Evolutionary conservation across 1,139 yeast genomes (phyloP).

Genomic region (Pichia sp.): DNA sequence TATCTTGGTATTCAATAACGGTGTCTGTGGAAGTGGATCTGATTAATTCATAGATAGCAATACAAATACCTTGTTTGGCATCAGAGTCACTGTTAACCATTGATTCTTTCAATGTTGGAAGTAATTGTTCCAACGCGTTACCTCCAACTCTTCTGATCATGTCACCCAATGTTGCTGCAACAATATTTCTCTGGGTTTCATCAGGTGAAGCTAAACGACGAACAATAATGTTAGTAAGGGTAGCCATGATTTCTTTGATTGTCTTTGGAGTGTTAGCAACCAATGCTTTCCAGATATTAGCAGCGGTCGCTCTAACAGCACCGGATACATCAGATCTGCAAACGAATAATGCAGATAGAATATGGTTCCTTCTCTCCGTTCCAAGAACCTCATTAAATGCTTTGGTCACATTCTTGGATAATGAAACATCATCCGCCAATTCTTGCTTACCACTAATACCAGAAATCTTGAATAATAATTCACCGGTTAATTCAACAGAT

Average conservation of each 20-base stretch:
- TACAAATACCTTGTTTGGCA: slow-evolving; percentile 93
- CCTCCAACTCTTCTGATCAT: slow-evolving; percentile 93
- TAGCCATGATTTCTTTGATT: slow-evolving; percentile 86
- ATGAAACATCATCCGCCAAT: slow-evolving; percentile 51
- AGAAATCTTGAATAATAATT: slow-evolving; percentile 85
- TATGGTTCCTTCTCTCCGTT: slow-evolving; percentile 77
- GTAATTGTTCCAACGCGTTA: slow-evolving; percentile 71
- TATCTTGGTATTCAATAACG: slow-evolving; percentile 56
- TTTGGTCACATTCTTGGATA: slow-evolving; percentile 54
- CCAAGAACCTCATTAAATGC: slow-evolving; percentile 77
- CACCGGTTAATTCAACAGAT: slow-evolving; percentile 96
- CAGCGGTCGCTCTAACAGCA: slow-evolving; percentile 82
- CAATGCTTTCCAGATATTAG: slow-evolving; percentile 94
- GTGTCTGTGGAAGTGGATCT: slow-evolving; percentile 62
- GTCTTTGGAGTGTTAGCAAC: slow-evolving; percentile 95
- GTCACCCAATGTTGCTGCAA: slow-evolving; percentile 93
- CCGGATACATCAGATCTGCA: slow-evolving; percentile 91
- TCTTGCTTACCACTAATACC: slow-evolving; percentile 74
- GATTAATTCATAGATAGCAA: slow-evolving; percentile 82
- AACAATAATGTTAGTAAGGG: slow-evolving; percentile 73
- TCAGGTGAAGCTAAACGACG: slow-evolving; percentile 76
- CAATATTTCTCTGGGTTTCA: slow-evolving; percentile 73
- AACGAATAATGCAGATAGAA: slow-evolving; percentile 75
- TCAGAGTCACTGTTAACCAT: slow-evolving; percentile 58
- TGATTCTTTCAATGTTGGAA: slow-evolving; percentile 77